Conservation (phyloP, 2,329 filamentous ascomycete genomes). For the Colletotrichum viniferum region DNA sequence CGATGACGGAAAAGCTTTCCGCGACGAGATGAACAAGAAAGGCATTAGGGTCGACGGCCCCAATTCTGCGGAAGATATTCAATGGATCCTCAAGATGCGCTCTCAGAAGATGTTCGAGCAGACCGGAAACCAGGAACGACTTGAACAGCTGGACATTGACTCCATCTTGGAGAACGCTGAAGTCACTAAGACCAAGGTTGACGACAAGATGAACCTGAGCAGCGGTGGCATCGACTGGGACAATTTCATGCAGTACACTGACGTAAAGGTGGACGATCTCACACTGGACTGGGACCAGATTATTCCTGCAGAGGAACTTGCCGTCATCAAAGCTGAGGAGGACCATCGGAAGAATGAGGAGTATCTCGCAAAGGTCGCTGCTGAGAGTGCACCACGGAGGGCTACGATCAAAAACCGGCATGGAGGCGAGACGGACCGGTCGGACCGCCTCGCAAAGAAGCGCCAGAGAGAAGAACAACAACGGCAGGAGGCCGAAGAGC, state of each 20-base stretch:
- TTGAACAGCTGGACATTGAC: conserved; percentile 97
- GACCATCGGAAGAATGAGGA: conserved; percentile 82
- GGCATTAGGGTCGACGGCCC: conserved; percentile 77
- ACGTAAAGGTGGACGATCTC: conserved; percentile 88
- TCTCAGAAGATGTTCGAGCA: conserved; percentile 99
- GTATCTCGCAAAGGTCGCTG: conserved; percentile 81
- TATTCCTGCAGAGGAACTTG: conserved; percentile 91
- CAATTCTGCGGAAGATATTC: conserved; percentile 92
- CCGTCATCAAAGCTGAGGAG: conserved; percentile 87
- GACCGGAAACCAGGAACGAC: conserved; percentile 92
- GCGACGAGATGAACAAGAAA: conserved; percentile 79
- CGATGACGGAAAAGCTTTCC: conserved; percentile 84
- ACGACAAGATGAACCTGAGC: conserved; percentile 88
- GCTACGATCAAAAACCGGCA: conserved; percentile 65
- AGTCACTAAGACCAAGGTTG: conserved; percentile 94
- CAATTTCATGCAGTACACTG: conserved; percentile 96
- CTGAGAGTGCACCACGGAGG: conserved; percentile 83
- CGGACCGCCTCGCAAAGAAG: conserved; percentile 69
- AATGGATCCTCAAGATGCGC: conserved; percentile 92
- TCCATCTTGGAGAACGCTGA: conserved; percentile 96
- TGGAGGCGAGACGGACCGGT: conserved; percentile 62
- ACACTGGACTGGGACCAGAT: conserved; percentile 96
- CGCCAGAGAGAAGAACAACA: conserved; percentile 68
- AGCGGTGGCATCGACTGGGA: conserved; percentile 86
- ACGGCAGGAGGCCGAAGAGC: conserved; percentile 76